phyloP scores from a whole-genome alignment of 768 basidiomycete genomes.

The Boletus tylopilopsis region DNA sequence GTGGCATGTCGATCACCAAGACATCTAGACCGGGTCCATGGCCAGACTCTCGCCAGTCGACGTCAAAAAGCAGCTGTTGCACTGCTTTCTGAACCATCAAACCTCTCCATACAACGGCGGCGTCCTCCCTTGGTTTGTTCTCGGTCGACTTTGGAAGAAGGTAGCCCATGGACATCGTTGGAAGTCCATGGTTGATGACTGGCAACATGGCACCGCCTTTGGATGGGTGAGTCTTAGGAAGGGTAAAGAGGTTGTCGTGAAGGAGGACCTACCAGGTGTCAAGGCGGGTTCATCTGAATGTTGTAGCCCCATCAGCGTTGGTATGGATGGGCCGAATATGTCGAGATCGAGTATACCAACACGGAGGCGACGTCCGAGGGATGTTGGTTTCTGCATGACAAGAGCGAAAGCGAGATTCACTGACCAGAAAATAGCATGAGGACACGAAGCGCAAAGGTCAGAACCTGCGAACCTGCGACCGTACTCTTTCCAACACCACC shows the following conservation, averaged over 20 bases:
- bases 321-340: conserved; percentile 92
- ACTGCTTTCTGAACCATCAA: conserved; percentile 99
- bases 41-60: conserved; percentile 68
- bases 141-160: conserved; percentile 61
- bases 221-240: neutral
- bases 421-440: conserved; percentile 27
- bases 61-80: conserved; percentile 93
- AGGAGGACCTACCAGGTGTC: conserved; percentile 52
- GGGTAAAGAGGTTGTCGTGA: neutral
- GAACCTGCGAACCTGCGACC: conserved; percentile 61
- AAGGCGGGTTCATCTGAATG: conserved; percentile 72
- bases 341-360: conserved; percentile 93
- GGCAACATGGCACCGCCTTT: conserved; percentile 78
- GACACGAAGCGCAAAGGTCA: neutral
- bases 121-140: conserved; percentile 55
- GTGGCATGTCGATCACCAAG: conserved; percentile 93
- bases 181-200: conserved; percentile 81
- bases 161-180: conserved; percentile 98
- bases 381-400: conserved; percentile 39
- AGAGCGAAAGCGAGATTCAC: conserved; percentile 82
- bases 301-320: conserved; percentile 89
- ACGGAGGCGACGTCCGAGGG: conserved; percentile 42
- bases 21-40: conserved; percentile 61
- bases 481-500: conserved; percentile 97
- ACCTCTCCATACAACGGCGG: conserved; percentile 91